These are phyloP conservation scores for Yueomyces sp. DNA, from an alignment of 1,139 yeast genomes.

Conservation along the genomic window DNA sequence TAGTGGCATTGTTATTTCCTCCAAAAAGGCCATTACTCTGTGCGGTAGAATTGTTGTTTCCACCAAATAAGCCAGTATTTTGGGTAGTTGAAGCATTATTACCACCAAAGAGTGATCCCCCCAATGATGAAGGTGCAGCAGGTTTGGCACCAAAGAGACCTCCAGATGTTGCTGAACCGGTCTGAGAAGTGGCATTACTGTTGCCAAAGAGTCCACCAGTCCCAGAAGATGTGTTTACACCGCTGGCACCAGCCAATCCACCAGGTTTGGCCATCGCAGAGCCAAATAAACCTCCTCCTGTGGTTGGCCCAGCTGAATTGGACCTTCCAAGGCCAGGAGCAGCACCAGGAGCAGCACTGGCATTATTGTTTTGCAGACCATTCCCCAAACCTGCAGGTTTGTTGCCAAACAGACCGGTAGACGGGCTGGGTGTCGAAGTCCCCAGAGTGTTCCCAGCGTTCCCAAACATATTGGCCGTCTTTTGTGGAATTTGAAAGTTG, in stretches of 20 bases:
- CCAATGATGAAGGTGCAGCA: conserved; percentile 3
- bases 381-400: conserved; percentile 7
- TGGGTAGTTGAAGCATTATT: conserved; percentile 3
- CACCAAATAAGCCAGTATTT: background rate
- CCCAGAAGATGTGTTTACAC: background rate
- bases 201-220: conserved; percentile 18
- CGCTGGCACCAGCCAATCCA: conserved; percentile 3
- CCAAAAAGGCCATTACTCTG: background rate
- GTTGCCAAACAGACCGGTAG: conserved; percentile 23
- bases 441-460: conserved; percentile 7
- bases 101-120: conserved; percentile 3
- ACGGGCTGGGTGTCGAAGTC: conserved; percentile 20
- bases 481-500: conserved; percentile 15
- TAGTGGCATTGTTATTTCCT: background rate
- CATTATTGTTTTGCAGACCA: background rate
- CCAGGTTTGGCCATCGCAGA: conserved; percentile 1
- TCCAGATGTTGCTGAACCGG: conserved; percentile 4
- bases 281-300: conserved; percentile 8
- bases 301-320: conserved; percentile 6
- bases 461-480: conserved; percentile 15
- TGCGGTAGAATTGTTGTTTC: background rate
- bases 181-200: conserved; percentile 1
- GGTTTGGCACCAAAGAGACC: conserved; percentile 17
- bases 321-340: conserved; percentile 4
- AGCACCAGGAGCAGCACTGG: background rate